Percentiles rank a stretch among this genome's conserved stretches.
Conservation (phyloP, 768 basidiomycete species). For the Phanerochaete carnosa region DNA sequence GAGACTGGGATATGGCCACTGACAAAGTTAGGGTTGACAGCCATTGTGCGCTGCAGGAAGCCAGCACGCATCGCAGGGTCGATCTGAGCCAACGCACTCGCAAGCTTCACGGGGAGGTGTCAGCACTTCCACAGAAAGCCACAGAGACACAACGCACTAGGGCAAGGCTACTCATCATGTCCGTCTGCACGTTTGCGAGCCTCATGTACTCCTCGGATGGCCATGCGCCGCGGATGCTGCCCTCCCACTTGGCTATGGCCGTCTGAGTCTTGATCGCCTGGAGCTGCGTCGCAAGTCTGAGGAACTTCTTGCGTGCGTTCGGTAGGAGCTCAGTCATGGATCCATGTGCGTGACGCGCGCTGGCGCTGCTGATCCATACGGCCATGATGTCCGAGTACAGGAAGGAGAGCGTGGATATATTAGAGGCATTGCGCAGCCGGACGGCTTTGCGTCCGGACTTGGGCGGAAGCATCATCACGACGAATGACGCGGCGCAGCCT, state of each 20-base stretch:
- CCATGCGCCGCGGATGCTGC: slow-evolving; percentile 51
- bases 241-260: slow-evolving; percentile 42
- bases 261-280: slow-evolving; percentile 33
- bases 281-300: slow-evolving; percentile 31
- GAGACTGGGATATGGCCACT: slow-evolving; percentile 16
- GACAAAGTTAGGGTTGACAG: slow-evolving; percentile 55
- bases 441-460: slow-evolving; percentile 46
- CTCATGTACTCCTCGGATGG: slow-evolving; percentile 43
- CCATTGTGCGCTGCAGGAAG: slow-evolving; percentile 41
- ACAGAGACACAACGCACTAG: slow-evolving; percentile 25
- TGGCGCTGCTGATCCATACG: slow-evolving; percentile 34
- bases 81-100: slow-evolving; percentile 39
- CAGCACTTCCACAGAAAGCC: neutral
- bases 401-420: slow-evolving; percentile 36
- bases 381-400: slow-evolving; percentile 41
- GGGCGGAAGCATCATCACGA: slow-evolving; percentile 53
- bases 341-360: slow-evolving; percentile 13
- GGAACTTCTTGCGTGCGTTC: slow-evolving; percentile 27
- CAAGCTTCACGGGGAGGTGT: slow-evolving; percentile 27
- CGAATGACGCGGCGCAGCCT: slow-evolving; percentile 49
- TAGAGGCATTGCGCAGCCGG: slow-evolving; percentile 39
- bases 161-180: slow-evolving; percentile 37
- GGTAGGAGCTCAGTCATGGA: slow-evolving; percentile 19
- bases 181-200: slow-evolving; percentile 37
- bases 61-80: slow-evolving; percentile 37